Conservation (phyloP, 2,329 filamentous ascomycete species). For the Penicillium freii region DNA sequence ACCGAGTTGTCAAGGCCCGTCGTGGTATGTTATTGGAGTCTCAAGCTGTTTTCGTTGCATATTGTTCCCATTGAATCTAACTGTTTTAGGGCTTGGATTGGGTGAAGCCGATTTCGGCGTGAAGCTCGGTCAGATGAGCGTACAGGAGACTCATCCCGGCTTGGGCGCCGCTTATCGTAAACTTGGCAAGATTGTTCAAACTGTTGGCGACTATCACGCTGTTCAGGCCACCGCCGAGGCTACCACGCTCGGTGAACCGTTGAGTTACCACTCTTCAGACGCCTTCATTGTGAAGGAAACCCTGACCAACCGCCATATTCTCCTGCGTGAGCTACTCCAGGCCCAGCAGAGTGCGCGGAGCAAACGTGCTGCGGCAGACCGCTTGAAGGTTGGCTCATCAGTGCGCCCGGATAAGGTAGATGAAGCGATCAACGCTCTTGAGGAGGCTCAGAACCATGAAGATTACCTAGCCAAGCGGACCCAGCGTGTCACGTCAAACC, state of each 20-base stretch:
- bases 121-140: conserved; percentile 80
- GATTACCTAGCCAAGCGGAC: conserved; percentile 80
- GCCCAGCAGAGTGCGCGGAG: conserved; percentile 81
- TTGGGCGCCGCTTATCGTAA: conserved; percentile 90
- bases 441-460: conserved; percentile 82
- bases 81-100: conserved; percentile 71
- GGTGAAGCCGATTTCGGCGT: conserved; percentile 91
- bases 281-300: conserved; percentile 98
- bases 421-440: conserved; percentile 86
- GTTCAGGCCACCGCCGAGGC: conserved; percentile 96
- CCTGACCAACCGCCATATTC: conserved; percentile 93
- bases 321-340: conserved; percentile 88
- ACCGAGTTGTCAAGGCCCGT: conserved; percentile 86
- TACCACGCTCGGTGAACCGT: conserved; percentile 86
- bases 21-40: conserved; percentile 62
- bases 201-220: conserved; percentile 90
- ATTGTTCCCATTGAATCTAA: conserved; percentile 4
- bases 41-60: neutral
- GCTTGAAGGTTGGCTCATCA: conserved; percentile 79
- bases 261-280: conserved; percentile 92
- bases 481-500: conserved; percentile 80
- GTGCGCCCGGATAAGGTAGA: conserved; percentile 95
- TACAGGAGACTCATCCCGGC: conserved; percentile 86
- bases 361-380: conserved; percentile 81
- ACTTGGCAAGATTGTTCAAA: conserved; percentile 89